phyloP scores from a whole-genome alignment of 139 green algal species.

The Coelastrella sp. region DNA sequence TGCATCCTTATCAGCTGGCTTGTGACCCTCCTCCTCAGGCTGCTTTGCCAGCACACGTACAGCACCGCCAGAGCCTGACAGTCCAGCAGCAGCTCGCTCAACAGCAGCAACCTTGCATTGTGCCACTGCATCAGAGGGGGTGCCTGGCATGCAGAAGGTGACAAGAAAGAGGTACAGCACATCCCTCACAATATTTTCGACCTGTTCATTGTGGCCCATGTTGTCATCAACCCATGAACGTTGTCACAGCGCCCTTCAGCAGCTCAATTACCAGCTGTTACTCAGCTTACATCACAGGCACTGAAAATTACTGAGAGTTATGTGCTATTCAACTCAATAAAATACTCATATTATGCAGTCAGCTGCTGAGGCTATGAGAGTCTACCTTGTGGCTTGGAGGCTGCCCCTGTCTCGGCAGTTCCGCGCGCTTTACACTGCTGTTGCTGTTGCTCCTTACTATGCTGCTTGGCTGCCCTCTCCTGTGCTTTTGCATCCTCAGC shows the following conservation, averaged over 20 bases:
- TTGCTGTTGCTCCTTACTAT: neutral
- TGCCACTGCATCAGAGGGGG: slow-evolving; percentile 18
- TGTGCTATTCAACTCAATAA: no score
- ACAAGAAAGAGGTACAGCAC: neutral
- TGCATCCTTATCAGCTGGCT: slow-evolving; percentile 26
- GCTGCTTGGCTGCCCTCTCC: slow-evolving; percentile 47
- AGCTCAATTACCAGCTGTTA: no score
- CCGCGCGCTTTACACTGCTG: neutral
- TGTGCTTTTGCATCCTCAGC: slow-evolving; percentile 59
- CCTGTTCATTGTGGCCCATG: no score
- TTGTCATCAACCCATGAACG: no score
- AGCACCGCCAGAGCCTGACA: slow-evolving; percentile 44
- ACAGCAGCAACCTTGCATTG: slow-evolving; percentile 42
- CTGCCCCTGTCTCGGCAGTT: neutral
- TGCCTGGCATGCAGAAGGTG: neutral
- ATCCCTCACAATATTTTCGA: no score
- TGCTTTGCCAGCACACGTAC: slow-evolving; percentile 31
- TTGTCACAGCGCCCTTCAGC: no score
- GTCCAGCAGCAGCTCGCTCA: slow-evolving; percentile 28
- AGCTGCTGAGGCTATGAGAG: neutral
- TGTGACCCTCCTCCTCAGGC: slow-evolving; percentile 4
- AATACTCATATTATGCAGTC: no score
- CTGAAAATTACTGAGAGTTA: no score
- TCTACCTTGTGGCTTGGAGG: slow-evolving; percentile 6
- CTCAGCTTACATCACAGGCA: no score